A percentile compares a stretch with the other conserved stretches of the same genome.
Conservation (phyloP, 345 rosid genomes). For the Fremontodendron californicum region DNA sequence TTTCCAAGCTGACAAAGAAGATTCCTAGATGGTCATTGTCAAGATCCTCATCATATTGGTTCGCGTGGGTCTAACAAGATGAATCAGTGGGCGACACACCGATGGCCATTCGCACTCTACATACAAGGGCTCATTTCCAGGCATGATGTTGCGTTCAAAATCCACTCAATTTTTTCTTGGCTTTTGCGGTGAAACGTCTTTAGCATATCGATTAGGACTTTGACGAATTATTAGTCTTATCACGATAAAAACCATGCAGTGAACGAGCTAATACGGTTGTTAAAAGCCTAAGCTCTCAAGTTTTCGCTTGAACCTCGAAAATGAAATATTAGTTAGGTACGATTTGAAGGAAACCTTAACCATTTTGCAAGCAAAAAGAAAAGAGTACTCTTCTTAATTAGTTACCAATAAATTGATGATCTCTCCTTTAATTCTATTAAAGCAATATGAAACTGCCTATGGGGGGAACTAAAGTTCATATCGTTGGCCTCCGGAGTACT, state of each 20-base stretch:
- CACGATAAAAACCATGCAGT: not conserved
- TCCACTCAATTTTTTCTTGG: conserved; percentile 22
- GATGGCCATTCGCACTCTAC: conserved; percentile 22
- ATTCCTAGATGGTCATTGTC: conserved; percentile 51
- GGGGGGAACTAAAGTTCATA: too few species aligned
- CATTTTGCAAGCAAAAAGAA: too few species aligned
- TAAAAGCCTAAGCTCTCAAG: not conserved
- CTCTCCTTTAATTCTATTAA: too few species aligned
- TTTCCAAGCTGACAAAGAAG: conserved; percentile 27
- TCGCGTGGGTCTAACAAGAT: conserved; percentile 26
- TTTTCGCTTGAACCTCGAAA: not conserved
- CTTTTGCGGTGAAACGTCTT: conserved; percentile 1
- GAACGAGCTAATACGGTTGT: not conserved
- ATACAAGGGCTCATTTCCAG: conserved; percentile 9
- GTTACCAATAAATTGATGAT: too few species aligned
- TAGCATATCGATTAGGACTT: not conserved
- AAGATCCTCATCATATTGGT: conserved; percentile 20
- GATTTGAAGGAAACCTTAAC: not conserved
- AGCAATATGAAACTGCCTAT: too few species aligned
- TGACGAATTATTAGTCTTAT: not conserved
- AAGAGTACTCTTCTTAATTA: too few species aligned
- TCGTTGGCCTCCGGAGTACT: too few species aligned
- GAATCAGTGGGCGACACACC: conserved; percentile 34
- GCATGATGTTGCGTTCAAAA: conserved; percentile 18
- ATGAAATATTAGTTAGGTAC: not conserved